Conservation (phyloP, 352 stramenopile species). For the Globisporangium okanoganense region DNA sequence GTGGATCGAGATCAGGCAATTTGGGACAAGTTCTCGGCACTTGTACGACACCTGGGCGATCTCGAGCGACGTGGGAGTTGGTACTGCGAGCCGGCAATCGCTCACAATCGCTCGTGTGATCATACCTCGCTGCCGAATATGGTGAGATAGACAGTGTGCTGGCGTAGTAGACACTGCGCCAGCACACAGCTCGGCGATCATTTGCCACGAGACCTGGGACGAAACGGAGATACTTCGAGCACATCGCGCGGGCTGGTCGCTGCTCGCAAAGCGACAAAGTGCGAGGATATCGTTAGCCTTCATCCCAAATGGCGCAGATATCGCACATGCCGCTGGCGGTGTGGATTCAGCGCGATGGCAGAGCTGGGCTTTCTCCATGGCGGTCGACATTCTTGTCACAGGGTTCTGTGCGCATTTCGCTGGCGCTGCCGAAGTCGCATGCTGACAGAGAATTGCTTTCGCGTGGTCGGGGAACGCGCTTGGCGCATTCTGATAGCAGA, state of each 20-base stretch:
- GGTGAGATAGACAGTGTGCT: slow-evolving; percentile 38
- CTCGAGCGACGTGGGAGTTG: slow-evolving; percentile 28
- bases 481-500: slow-evolving; percentile 35
- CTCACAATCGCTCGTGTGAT: slow-evolving; percentile 19
- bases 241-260: slow-evolving; percentile 31
- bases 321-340: slow-evolving; percentile 28
- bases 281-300: slow-evolving; percentile 21
- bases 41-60: slow-evolving; percentile 46
- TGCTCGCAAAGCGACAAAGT: slow-evolving; percentile 33
- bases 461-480: slow-evolving; percentile 27
- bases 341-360: slow-evolving; percentile 28
- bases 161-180: slow-evolving; percentile 29
- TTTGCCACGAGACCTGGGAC: slow-evolving; percentile 25
- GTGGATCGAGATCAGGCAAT: slow-evolving; percentile 36
- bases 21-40: slow-evolving; percentile 37
- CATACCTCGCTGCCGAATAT: slow-evolving; percentile 21
- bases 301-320: slow-evolving; percentile 45
- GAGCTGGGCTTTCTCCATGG: slow-evolving; percentile 21
- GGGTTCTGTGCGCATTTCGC: slow-evolving; percentile 27
- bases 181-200: slow-evolving; percentile 32
- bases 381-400: slow-evolving; percentile 17
- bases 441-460: slow-evolving; percentile 35
- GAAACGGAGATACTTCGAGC: slow-evolving; percentile 25
- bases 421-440: slow-evolving; percentile 32
- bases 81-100: slow-evolving; percentile 27